These are phyloP conservation scores for Sphagnum contortum DNA, from an alignment of 225 moss, liverwort and hornwort genomes.

Conservation along the genomic window DNA sequence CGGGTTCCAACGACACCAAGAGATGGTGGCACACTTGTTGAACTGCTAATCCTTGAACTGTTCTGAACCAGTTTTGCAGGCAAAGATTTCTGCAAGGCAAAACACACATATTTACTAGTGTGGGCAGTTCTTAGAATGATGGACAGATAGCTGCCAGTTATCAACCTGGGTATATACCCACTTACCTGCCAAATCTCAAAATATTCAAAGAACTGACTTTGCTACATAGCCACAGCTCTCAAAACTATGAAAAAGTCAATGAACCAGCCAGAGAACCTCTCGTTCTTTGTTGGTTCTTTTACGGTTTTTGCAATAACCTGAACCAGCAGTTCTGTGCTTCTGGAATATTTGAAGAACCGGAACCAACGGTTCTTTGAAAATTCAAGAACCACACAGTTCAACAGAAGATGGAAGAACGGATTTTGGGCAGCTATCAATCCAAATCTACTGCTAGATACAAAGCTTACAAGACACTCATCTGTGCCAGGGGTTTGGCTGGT, in stretches of 20 bases:
- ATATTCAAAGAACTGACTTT: background rate
- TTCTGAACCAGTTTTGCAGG: slow-evolving; percentile 23
- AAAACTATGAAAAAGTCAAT: background rate
- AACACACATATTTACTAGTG: background rate
- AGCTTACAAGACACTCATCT: too few species aligned
- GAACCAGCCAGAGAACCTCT: background rate
- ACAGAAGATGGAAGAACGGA: too few species aligned
- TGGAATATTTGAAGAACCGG: too few species aligned
- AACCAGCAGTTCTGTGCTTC: too few species aligned
- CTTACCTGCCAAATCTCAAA: background rate
- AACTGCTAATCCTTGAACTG: slow-evolving; percentile 10
- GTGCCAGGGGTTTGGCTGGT: too few species aligned
- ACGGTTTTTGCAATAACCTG: too few species aligned
- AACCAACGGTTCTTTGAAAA: too few species aligned
- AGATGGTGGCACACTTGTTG: slow-evolving; percentile 18
- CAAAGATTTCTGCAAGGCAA: slow-evolving; percentile 25
- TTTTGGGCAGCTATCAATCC: too few species aligned
- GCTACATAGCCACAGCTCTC: background rate
- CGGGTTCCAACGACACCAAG: slow-evolving; percentile 29
- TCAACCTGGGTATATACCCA: too few species aligned
- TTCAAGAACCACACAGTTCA: too few species aligned
- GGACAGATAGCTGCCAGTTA: background rate
- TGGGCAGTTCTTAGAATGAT: background rate
- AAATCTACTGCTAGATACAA: too few species aligned
- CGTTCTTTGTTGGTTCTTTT: too few species aligned